Base-by-base conservation (phyloP, 208 protist genomes). In the Crithidia expoeki region DNA sequence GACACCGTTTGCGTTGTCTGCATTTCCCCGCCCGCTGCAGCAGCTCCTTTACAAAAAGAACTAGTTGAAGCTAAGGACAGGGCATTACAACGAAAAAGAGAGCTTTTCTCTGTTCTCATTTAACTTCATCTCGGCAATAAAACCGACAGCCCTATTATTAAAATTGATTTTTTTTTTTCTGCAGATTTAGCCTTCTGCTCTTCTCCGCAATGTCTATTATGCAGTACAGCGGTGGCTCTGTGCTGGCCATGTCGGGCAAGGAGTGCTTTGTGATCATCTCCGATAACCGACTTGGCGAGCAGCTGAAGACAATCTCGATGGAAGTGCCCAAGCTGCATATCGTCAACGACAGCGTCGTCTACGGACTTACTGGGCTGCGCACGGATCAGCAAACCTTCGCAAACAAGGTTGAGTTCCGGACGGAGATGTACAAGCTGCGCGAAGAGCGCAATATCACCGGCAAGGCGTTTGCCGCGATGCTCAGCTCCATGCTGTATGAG, bases 221-320 rank as follows among this genome's bases (percentile, higher is more conserved):
- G 52, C 68, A 88, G 51, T 98, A 99, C 87, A 99, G 98, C 79
- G 98, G 98, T 53, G 97, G 96, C 64, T 98, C 97, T 40, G 86
- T 98, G 52, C 57, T 99, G 74, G 98, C 97, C 23, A 99, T 99
- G 98, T 86, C 89, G 0, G 99, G 99, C 12, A 99, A 99, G 76
- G 92, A 98, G 79, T 99, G 98, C 85, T 98, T 99, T 56, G 98
- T 98, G 9, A 99, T 99, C 66, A 97, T 98, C 19, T 92, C 93
- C 6, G 98, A 99, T 85, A 92, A 90, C 58, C 92, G 98, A 44
- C 96, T 99, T 56, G 98, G 98, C 69, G 88, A 98, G 69, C 88
- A 98, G 74, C 83, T 95, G 33, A 96, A 98, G 81, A 99, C 98
- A 0, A 95, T 99, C 27, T 92, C 92, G 4, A 98, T 86, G 72